Evolutionary conservation across 257 asterid species (phyloP).

Genomic region (Nicotiana tomentosiformis): DNA sequence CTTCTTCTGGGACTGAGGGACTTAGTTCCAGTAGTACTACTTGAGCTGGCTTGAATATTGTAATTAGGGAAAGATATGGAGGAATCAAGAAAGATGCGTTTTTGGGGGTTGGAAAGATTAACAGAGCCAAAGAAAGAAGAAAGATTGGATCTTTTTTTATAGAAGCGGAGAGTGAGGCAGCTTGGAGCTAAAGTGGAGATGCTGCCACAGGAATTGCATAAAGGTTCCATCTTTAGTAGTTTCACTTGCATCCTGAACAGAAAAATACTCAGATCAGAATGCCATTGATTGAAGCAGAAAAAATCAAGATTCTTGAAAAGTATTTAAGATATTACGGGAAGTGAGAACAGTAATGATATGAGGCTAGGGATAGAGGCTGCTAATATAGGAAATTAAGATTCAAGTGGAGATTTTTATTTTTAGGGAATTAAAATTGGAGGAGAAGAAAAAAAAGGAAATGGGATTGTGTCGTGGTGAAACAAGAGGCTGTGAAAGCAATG

Average conservation of each 20-base stretch:
- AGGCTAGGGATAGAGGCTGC: background rate
- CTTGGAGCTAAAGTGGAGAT: background rate
- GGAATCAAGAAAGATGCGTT: conserved; percentile 3
- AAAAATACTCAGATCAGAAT: background rate
- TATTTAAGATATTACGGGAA: background rate
- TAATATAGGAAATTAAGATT: background rate
- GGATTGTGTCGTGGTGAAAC: background rate
- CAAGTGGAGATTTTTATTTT: background rate
- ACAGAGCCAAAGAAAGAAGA: conserved; percentile 3
- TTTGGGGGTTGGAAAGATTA: background rate
- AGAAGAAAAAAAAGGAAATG: background rate
- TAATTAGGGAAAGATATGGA: background rate
- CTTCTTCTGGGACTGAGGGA: conserved; percentile 30
- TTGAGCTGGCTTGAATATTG: background rate
- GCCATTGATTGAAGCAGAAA: conserved; percentile 1
- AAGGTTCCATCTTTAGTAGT: background rate
- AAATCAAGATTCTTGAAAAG: background rate
- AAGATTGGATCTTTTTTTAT: background rate
- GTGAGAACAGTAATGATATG: background rate
- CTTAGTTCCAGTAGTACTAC: conserved; percentile 12
- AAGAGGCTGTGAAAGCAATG: background rate
- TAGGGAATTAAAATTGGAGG: background rate
- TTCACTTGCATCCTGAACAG: conserved; percentile 5
- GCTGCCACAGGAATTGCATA: background rate
- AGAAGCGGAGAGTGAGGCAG: background rate